Evolutionary conservation across 306 rosid species (phyloP), one percentile per base, ranked within the genome.

Genomic region (Rubus idaeus): DNA sequence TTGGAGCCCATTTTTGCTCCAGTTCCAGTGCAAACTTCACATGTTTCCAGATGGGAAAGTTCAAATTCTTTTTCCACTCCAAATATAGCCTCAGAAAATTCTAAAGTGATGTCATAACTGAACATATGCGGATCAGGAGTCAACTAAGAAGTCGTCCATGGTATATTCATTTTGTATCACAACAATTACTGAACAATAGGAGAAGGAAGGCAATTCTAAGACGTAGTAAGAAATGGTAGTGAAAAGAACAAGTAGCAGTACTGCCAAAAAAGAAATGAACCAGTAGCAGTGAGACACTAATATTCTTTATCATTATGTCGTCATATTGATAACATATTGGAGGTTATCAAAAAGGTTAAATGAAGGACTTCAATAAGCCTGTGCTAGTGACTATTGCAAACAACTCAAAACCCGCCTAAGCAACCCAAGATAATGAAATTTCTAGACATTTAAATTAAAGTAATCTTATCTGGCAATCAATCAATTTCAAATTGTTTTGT

Each of bases 1-100:
- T 89, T 92, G 86, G 99, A 86, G 61, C 97, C 97, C 37, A 78
- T 40, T 83, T 89, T 95, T 68, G 96, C 88, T 73, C 99, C 99
- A 11, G 94, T 90, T 80, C 99, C 97, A 53, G 77, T 65, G 80
- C 99, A 95, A 78, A 70, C 86, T 85, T 90, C 99, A 84, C 99
- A 92, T 61, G 94, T 95, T 88, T 95, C 99, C 83, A 92, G 83
- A 89, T 92, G 99, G 75, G 96, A 88, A 78, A 95, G 97, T 60
- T 89, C 93, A 18, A 95, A 95, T 80, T 92, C 97, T 85, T 90
- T 95, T 82, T 95, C 97, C 70, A 86, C 83, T 87, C 99, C 99
- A 74, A 89, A 90, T 82, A 95, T 89, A 68, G 93, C 93, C 89
- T 92, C 99, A 72, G 96, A 83, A 88, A 90, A 88, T 83, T 84